Evolutionary conservation across 108 stramenopile species (phyloP), one percentile per base, ranked within the genome.

Genomic region (Cyclotella sp.): DNA sequence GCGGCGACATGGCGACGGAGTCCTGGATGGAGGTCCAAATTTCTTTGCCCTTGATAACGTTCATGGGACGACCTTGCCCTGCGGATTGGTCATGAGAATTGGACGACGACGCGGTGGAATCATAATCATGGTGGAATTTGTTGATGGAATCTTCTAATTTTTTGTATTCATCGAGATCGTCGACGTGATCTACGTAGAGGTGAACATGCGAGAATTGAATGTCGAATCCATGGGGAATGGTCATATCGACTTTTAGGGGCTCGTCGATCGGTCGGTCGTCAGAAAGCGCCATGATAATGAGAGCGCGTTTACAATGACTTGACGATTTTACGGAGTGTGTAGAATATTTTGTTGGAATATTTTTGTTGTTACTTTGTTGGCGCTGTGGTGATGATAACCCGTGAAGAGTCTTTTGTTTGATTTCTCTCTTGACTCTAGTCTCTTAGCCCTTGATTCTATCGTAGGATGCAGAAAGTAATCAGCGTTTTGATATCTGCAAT

Each of bases 171-270:
- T 58, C 26, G 15, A 95, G 40, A 28, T 83, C 70, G 12, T 70
- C 78, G 28, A 95, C 41, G 27, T 58, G 62, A 73, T 95, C 91
- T 42, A 87, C 85, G 63, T 89, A 92, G 11, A 92, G 76, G 43
- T 95, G 94, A 24, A 95, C 75, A 72, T 95, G 94, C 15, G 90
- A 90, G 69, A 95, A 95, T 53, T 68, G 26, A 19, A 82, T 82
- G 34, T 82, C 71, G 51, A 75, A 1, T 21, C 57, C 43, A 10
- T 61, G 29, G 30, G 60, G 60, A 16, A 61, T 61, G 60, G 13
- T 29, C 1, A 39, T 15, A 15, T 61, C 60, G 29, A 61, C 60
- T 61, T 61, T 12, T 3, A 10, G 13, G 29, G 55, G 12, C 22
- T 39, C 34, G 29, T 61, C 60, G 34, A 34, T 34, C 34, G 34